phyloP scores from a whole-genome alignment of 2,329 filamentous ascomycete species.

The Curvularia lunata region DNA sequence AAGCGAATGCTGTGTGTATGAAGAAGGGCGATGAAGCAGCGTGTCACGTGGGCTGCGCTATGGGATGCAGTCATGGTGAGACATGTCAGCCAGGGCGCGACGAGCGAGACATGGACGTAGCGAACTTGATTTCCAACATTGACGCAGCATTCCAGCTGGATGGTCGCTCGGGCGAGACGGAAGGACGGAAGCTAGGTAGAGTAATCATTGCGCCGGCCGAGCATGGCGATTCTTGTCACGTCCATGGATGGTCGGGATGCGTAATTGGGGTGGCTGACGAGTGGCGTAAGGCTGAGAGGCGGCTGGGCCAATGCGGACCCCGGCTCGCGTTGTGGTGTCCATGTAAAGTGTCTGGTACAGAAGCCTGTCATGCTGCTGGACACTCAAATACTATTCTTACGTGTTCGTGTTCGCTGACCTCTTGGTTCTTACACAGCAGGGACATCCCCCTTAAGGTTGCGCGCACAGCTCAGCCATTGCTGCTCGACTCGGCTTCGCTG shows the following conservation, averaged over 20 bases:
- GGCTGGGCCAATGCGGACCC: conserved; percentile 9
- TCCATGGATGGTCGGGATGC: not conserved
- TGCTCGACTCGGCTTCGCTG: conserved; percentile 1
- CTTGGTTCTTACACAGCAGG: not conserved
- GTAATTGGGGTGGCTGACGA: conserved; percentile 12
- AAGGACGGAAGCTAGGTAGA: not conserved
- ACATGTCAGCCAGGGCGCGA: not conserved
- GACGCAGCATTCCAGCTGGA: no score
- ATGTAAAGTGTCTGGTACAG: conserved; percentile 1
- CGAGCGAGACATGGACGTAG: no score
- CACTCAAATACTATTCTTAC: not conserved
- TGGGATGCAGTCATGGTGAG: not conserved
- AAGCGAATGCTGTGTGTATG: not conserved
- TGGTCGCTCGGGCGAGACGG: no score
- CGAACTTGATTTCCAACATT: no score
- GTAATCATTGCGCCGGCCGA: not conserved
- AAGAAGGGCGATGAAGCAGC: not conserved
- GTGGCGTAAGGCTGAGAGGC: conserved; percentile 17
- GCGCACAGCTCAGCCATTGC: not conserved
- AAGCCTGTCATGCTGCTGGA: conserved; percentile 5
- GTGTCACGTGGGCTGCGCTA: not conserved
- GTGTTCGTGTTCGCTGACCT: not conserved
- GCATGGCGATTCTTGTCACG: not conserved
- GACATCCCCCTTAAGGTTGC: not conserved
- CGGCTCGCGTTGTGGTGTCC: not conserved